A percentile compares a stretch with the other conserved stretches of the same genome.
phyloP scores from a whole-genome alignment of 2,329 filamentous ascomycete species.

The Talaromyces sp. region DNA sequence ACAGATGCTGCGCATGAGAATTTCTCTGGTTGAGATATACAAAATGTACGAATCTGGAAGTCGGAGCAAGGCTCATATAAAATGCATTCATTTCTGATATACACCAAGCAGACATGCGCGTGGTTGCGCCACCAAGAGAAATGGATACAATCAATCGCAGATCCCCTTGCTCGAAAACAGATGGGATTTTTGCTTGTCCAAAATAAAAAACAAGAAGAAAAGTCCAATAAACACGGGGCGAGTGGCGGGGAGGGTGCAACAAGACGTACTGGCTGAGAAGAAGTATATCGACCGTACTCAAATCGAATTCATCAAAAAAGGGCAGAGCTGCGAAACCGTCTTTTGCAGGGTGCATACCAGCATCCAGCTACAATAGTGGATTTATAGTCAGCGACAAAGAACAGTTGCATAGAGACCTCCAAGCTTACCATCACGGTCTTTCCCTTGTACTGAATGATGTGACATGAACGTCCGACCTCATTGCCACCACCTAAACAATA shows the following conservation, averaged over 20 bases:
- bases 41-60: conserved; percentile 16
- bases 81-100: conserved; percentile 34
- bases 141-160: conserved; percentile 2
- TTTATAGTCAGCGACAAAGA: conserved; percentile 8
- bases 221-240: background rate
- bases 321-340: conserved; percentile 89
- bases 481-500: conserved; percentile 91
- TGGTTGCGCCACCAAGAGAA: conserved; percentile 1
- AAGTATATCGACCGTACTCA: conserved; percentile 94
- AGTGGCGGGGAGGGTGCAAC: conserved; percentile 11
- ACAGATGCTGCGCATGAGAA: background rate
- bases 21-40: background rate
- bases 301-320: conserved; percentile 97
- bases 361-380: conserved; percentile 68
- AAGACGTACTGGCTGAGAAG: conserved; percentile 95
- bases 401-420: background rate
- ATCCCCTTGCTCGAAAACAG: conserved; percentile 10
- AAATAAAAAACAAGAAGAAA: background rate
- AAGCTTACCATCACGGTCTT: conserved; percentile 91
- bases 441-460: conserved; percentile 98
- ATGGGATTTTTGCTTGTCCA: conserved; percentile 10
- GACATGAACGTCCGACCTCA: conserved; percentile 93
- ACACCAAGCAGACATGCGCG: conserved; percentile 21
- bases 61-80: conserved; percentile 9
- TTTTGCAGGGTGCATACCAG: conserved; percentile 93